A percentile compares a stretch with the other conserved stretches of the same genome.
Conservation (phyloP, 2,329 filamentous ascomycete species). For the Cercospora nicotianae region DNA sequence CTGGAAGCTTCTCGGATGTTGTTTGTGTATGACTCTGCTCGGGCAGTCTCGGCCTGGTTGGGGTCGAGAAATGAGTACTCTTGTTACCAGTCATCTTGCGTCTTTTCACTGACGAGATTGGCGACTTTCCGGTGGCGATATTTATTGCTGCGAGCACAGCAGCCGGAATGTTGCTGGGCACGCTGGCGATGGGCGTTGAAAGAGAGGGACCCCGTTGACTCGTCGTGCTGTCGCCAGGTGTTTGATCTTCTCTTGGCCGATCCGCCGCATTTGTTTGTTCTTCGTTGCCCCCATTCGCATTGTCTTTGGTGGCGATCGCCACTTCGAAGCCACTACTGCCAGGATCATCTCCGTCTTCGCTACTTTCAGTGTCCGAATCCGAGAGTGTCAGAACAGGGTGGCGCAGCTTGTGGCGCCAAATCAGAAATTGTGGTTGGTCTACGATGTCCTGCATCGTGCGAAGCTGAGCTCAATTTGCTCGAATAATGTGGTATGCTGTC, state of each 20-base stretch:
- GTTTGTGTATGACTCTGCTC: not conserved
- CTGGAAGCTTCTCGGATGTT: not conserved
- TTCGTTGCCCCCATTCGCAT: not conserved
- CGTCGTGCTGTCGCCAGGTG: not conserved
- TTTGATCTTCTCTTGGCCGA: not conserved
- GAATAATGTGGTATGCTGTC: conserved; percentile 16
- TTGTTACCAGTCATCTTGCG: conserved; percentile 38
- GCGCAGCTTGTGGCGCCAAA: not conserved
- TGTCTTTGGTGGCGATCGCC: not conserved
- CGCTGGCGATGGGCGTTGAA: not conserved
- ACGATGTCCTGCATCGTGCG: not conserved
- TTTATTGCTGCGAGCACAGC: conserved; percentile 15
- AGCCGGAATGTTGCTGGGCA: not conserved
- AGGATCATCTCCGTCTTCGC: conserved; percentile 7
- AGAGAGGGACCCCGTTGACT: not conserved
- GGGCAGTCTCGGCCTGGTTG: not conserved
- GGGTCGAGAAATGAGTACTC: conserved; percentile 37
- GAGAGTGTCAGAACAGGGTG: conserved; percentile 1
- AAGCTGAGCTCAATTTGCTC: conserved; percentile 1
- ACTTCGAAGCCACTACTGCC: not conserved
- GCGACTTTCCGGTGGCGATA: conserved; percentile 3
- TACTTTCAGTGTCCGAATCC: conserved; percentile 8
- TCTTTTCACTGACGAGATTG: conserved; percentile 21
- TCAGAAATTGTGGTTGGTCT: not conserved
- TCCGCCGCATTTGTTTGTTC: not conserved